phyloP scores from a whole-genome alignment of 257 asterid species.

The Catharanthus roseus region DNA sequence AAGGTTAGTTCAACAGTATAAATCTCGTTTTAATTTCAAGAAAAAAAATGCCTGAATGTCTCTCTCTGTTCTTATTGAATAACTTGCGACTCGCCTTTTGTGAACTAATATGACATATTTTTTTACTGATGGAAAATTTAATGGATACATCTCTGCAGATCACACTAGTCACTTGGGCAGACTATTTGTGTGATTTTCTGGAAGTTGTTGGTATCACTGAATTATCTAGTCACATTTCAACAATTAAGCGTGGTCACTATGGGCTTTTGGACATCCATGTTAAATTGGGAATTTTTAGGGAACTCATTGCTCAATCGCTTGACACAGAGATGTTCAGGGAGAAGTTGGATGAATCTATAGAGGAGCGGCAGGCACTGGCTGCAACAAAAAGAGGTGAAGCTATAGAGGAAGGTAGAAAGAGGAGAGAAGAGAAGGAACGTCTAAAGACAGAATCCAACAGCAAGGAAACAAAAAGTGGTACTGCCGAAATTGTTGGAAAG shows the following conservation, averaged over 20 bases:
- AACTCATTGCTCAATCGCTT: constrained; percentile 61
- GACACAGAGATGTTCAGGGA: constrained; percentile 65
- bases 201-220: constrained; percentile 45
- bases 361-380: constrained; percentile 78
- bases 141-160: constrained; percentile 42
- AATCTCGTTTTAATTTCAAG: neutral
- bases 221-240: constrained; percentile 46
- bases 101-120: neutral
- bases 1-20: constrained; percentile 44
- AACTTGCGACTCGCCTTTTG: neutral
- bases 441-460: constrained; percentile 38
- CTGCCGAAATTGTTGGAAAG: constrained; percentile 24
- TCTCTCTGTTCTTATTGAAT: neutral
- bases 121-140: neutral
- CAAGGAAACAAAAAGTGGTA: constrained; percentile 28
- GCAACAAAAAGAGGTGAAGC: constrained; percentile 89
- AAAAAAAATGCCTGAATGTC: neutral
- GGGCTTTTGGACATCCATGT: constrained; percentile 55
- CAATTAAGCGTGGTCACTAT: constrained; percentile 76
- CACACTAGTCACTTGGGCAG: constrained; percentile 66
- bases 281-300: constrained; percentile 62
- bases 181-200: constrained; percentile 69
- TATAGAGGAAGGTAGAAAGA: constrained; percentile 75
- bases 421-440: constrained; percentile 80
- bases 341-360: constrained; percentile 72